phyloP scores from a whole-genome alignment of 2,329 filamentous ascomycete genomes.

The Hirsutella thompsonii region DNA sequence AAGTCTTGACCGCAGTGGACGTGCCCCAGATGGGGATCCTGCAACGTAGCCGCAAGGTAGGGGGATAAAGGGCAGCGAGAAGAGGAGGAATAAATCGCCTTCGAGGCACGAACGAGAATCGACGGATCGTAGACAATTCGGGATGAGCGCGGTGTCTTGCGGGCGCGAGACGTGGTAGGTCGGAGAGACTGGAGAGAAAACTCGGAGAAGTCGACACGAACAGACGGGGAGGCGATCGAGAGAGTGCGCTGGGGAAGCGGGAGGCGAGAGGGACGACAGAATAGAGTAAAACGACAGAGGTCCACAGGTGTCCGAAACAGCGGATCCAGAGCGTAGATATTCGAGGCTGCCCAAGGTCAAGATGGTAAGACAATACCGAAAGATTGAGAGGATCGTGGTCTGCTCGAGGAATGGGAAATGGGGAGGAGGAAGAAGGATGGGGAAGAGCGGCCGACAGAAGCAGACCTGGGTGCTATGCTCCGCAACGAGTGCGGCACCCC shows the following conservation, averaged over 20 bases:
- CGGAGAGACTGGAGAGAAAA: conserved; percentile 17
- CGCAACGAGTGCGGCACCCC: conserved; percentile 3
- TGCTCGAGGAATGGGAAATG: conserved; percentile 18
- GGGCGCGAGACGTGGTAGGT: conserved; percentile 11
- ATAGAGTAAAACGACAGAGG: conserved; percentile 8
- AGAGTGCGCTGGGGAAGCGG: conserved; percentile 10
- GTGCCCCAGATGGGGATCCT: background rate
- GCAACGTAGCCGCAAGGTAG: conserved; percentile 1
- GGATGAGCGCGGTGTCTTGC: conserved; percentile 9
- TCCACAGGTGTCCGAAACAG: background rate
- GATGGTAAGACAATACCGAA: conserved; percentile 7
- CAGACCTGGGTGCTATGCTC: conserved; percentile 13
- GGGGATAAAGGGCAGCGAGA: conserved; percentile 1
- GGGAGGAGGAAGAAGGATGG: conserved; percentile 20
- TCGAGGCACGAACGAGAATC: background rate
- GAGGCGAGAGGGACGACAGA: conserved; percentile 3
- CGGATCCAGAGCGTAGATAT: conserved; percentile 4
- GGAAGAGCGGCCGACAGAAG: conserved; percentile 24
- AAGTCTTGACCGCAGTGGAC: background rate
- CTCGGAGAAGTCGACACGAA: conserved; percentile 15
- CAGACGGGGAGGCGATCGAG: background rate
- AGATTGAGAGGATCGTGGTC: conserved; percentile 18
- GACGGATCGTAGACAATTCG: conserved; percentile 5
- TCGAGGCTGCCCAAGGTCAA: conserved; percentile 8
- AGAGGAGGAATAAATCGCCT: conserved; percentile 3